Base-by-base conservation (phyloP, 2,329 filamentous ascomycete species). In the Penicillium sp. region DNA sequence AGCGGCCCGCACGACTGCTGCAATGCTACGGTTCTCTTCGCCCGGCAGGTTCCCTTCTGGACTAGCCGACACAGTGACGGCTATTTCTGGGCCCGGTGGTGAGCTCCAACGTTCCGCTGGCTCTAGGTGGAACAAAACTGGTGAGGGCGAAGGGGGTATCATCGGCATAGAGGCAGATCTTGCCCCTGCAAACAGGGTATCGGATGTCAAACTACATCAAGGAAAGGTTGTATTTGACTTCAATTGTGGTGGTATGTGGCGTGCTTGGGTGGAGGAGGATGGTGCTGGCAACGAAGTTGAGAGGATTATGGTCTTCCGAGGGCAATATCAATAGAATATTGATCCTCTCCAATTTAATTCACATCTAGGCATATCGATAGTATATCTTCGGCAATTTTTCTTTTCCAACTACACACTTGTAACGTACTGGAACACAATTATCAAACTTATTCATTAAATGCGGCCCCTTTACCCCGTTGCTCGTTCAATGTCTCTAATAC, bases 241-340 rank as follows among this genome's bases (percentile, higher is more conserved):
- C 70, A 96, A 96, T 69, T 94, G 89, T 64, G 89, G 87, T 5
- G 92, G 92, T 0, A 92, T 96, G 89, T 94, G 92, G 68, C 82
- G 91, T 20, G 90, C 90, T 0, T 93, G 88, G 76, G 76, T 80
- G 49, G 79, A 82, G 54, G 72, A 76, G 46, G 66, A 69, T 22
- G 62, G 53, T 11, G 50, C 67, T 61, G 70, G 68, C 5, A 61
- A 62, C 34, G 70, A 74, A 13, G 50, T 63, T 22, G 74, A 77
- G 59, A 68, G 63, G 46, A 70, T 78, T 14, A 78, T 78, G 75
- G 76, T 78, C 1, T 79, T 78, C 54, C 70, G 68, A 53, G 74
- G 74, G 31, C 70, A 75, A 43, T 76, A 77, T 32, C 4, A 31
- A 32, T 42, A 40, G 26, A 35, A n/a, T 35, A n/a, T 35, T 16